A percentile compares a stretch with the other conserved stretches of the same genome.
phyloP scores from a whole-genome alignment of 805 yeast genomes.

The Saccharomycopsis schoenii region DNA sequence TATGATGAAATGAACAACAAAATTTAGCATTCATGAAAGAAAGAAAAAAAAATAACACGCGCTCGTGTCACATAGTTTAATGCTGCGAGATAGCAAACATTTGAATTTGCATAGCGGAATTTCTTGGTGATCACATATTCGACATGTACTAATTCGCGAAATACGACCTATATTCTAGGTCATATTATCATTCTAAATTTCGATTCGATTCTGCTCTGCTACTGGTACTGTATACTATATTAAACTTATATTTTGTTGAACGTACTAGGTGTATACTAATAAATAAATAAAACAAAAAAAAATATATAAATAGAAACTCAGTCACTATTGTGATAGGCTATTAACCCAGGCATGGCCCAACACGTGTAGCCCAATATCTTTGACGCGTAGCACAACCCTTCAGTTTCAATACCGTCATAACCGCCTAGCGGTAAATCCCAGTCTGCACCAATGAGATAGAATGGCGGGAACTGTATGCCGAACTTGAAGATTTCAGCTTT shows the following conservation, averaged over 20 bases:
- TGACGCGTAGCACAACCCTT: constrained; percentile 42
- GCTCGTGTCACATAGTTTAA: not conserved
- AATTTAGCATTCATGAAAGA: too few species aligned
- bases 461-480: constrained; percentile 35
- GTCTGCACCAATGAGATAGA: constrained; percentile 32
- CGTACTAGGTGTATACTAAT: too few species aligned
- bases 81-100: not conserved
- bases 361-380: constrained; percentile 35
- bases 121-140: too few species aligned
- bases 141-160: too few species aligned
- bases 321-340: constrained; percentile 29
- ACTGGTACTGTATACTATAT: too few species aligned
- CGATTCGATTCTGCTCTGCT: too few species aligned
- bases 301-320: not conserved
- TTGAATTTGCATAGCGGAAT: too few species aligned
- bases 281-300: not conserved
- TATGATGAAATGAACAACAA: too few species aligned
- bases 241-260: too few species aligned
- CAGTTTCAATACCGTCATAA: constrained; percentile 42
- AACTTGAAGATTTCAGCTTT: constrained; percentile 34
- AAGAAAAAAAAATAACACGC: not conserved
- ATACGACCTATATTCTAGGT: too few species aligned
- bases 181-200: too few species aligned
- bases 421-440: constrained; percentile 34
- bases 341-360: constrained; percentile 40